A percentile compares a stretch with the other conserved stretches of the same genome.
Conservation (phyloP, 495 filamentous ascomycete genomes). For the Daldinia vernicosa region DNA sequence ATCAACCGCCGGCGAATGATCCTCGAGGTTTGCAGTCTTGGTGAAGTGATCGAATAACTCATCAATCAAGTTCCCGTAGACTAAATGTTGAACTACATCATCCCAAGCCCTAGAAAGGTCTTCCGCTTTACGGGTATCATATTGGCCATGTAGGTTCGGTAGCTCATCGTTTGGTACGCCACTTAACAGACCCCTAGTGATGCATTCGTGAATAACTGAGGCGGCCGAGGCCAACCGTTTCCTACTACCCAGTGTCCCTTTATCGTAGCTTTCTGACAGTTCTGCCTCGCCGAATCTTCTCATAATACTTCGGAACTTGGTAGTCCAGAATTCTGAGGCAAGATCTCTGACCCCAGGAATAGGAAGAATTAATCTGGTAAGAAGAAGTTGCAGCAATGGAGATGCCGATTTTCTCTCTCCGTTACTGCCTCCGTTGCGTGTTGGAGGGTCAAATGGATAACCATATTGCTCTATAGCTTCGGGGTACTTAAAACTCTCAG, state of each 20-base stretch:
- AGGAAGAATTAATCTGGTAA: conserved; percentile 63
- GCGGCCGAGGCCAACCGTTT: conserved; percentile 72
- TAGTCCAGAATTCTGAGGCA: conserved; percentile 65
- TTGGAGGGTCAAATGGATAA: conserved; percentile 57
- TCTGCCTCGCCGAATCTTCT: conserved; percentile 64
- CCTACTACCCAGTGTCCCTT: conserved; percentile 68
- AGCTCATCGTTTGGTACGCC: conserved; percentile 51
- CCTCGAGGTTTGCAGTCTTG: conserved; percentile 62
- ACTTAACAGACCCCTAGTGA: conserved; percentile 65
- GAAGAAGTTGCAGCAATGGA: conserved; percentile 66
- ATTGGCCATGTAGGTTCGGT: conserved; percentile 51
- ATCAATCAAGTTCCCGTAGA: conserved; percentile 67
- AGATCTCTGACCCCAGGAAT: conserved; percentile 67
- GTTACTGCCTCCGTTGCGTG: conserved; percentile 9
- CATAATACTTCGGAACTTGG: conserved; percentile 56
- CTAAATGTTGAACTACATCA: conserved; percentile 63
- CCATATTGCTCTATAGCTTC: conserved; percentile 65
- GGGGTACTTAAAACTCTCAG: conserved; percentile 66
- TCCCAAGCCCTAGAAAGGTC: conserved; percentile 66
- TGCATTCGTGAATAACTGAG: conserved; percentile 66
- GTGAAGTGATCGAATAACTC: conserved; percentile 64
- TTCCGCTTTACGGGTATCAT: conserved; percentile 61
- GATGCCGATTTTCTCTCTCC: conserved; percentile 49
- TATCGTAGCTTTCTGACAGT: conserved; percentile 75
- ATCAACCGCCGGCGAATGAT: conserved; percentile 63